Conservation (phyloP, 2,329 filamentous ascomycete species). For the Diaporthe ampelina region DNA sequence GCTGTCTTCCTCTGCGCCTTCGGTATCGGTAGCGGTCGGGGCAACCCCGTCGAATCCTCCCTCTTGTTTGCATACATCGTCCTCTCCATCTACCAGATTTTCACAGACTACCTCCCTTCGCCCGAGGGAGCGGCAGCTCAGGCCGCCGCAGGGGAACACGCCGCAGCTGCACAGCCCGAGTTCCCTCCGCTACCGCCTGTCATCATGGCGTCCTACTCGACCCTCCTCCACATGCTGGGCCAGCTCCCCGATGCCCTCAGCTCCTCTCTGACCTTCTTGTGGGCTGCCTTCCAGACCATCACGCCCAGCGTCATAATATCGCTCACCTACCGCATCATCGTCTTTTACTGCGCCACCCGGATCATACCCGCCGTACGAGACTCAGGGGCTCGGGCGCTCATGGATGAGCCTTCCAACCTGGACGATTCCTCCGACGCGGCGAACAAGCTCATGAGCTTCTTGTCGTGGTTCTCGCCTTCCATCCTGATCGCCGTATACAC, state of each 20-base stretch:
- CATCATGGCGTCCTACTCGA: constrained; percentile 98
- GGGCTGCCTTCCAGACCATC: constrained; percentile 94
- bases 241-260: constrained; percentile 87
- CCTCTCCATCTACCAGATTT: constrained; percentile 99
- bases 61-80: constrained; percentile 97
- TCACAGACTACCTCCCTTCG: constrained; percentile 95
- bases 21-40: constrained; percentile 93
- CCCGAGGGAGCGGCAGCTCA: constrained; percentile 62
- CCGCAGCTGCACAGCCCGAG: constrained; percentile 76
- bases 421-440: constrained; percentile 80
- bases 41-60: constrained; percentile 95
- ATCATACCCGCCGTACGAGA: constrained; percentile 96
- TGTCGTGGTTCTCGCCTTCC: constrained; percentile 95
- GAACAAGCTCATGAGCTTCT: constrained; percentile 82
- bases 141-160: constrained; percentile 64
- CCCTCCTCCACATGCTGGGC: constrained; percentile 85
- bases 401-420: constrained; percentile 87
- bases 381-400: constrained; percentile 84
- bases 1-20: constrained; percentile 93
- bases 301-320: constrained; percentile 97
- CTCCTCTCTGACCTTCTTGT: constrained; percentile 86
- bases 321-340: constrained; percentile 91
- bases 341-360: constrained; percentile 94
- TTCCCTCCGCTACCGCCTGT: constrained; percentile 97
- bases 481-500: constrained; percentile 98